phyloP scores from a whole-genome alignment of 441 rosid species.

The Biscutella laevigata region DNA sequence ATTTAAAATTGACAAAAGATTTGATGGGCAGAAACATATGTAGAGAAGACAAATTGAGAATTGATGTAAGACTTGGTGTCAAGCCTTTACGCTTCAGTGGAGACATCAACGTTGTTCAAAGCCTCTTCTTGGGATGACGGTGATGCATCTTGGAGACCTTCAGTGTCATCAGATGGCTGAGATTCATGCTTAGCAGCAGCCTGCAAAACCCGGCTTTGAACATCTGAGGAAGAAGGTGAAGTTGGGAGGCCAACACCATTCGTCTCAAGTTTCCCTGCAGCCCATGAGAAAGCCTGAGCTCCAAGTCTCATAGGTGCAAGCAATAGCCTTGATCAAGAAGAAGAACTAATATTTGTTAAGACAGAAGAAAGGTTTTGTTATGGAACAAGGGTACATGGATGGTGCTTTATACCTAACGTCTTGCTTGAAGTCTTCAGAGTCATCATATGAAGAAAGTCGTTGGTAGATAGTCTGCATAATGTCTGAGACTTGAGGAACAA shows the following conservation, averaged over 20 bases:
- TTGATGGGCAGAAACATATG: too few species aligned
- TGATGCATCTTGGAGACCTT: constrained; percentile 24
- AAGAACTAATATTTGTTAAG: constrained; percentile 7
- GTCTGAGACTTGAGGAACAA: constrained; percentile 13
- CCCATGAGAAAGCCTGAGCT: constrained; percentile 79
- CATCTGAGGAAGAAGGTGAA: constrained; percentile 80
- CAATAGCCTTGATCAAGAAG: constrained; percentile 38
- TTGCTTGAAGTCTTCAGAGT: constrained; percentile 53
- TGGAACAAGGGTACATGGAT: background rate
- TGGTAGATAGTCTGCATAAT: constrained; percentile 55
- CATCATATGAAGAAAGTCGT: constrained; percentile 56
- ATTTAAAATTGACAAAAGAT: background rate
- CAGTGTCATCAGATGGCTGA: constrained; percentile 67
- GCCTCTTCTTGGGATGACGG: constrained; percentile 15
- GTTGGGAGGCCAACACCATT: constrained; percentile 75
- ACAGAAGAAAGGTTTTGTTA: background rate
- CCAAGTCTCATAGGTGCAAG: constrained; percentile 56
- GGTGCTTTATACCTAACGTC: constrained; percentile 56
- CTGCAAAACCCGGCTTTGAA: constrained; percentile 74
- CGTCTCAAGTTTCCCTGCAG: constrained; percentile 69
- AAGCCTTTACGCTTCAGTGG: constrained; percentile 23
- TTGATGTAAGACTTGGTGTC: too few species aligned
- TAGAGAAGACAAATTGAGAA: too few species aligned
- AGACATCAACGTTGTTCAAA: constrained; percentile 23
- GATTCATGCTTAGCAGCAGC: constrained; percentile 95